Conservation (phyloP, 208 protist genomes). For the Herpetomonas samuelpessoai region DNA sequence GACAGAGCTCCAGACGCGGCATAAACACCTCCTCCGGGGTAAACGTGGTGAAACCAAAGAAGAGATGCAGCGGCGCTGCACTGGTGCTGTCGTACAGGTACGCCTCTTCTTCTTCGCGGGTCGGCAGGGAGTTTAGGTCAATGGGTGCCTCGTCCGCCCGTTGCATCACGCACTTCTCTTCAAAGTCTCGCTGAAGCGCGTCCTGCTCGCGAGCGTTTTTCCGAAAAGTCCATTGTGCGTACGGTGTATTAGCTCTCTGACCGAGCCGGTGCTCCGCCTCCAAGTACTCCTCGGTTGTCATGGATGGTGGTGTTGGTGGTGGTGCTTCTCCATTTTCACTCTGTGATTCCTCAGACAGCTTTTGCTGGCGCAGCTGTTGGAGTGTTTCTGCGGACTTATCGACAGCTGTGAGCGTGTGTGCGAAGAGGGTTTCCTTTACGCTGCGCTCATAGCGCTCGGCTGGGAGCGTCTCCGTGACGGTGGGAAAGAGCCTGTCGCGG, state of each 20-base stretch:
- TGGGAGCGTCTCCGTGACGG: constrained; percentile 48
- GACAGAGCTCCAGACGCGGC: constrained; percentile 23
- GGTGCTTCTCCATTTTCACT: too few species aligned
- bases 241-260: too few species aligned
- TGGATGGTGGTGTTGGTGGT: too few species aligned
- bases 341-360: neutral
- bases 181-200: constrained; percentile 19
- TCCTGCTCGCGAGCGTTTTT: constrained; percentile 12
- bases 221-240: too few species aligned
- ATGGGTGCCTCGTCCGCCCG: constrained; percentile 11
- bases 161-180: constrained; percentile 28
- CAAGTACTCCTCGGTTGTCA: neutral
- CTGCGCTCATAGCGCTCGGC: constrained; percentile 6
- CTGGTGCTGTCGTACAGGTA: constrained; percentile 36
- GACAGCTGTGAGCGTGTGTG: constrained; percentile 18
- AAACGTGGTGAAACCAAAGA: constrained; percentile 63
- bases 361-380: too few species aligned
- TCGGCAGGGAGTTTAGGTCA: constrained; percentile 42
- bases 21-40: constrained; percentile 31
- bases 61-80: constrained; percentile 33
- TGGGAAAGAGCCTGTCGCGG: constrained; percentile 55
- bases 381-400: constrained; percentile 7
- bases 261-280: too few species aligned
- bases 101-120: constrained; percentile 34
- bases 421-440: constrained; percentile 32